Base-by-base conservation (phyloP, 371 early-diverging fungal species). In the Mucor piriformis region DNA sequence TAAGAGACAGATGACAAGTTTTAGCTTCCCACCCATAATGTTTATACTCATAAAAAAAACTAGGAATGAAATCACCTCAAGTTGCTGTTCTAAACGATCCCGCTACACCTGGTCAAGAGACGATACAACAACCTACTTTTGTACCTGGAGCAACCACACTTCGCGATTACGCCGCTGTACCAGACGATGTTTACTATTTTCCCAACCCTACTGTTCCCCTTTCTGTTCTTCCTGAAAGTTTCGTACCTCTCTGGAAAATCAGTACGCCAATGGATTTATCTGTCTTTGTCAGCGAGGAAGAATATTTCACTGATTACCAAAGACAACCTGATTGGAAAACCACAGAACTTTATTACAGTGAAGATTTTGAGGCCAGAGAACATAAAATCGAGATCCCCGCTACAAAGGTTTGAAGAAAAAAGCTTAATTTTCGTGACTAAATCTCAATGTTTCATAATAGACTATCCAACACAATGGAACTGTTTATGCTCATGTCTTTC, bases 401-500 rank as follows among this genome's bases (percentile, higher is more conserved):
- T 38, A 84, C 76, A 42, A 42, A 66, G 61, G 81, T 74, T 24
- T 12, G 21, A 10, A 24, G 24, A 46, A 7, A 18, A 8, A 12
- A 46, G 5, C 8, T 21, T 3, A 21, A 29, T 27, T 27, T 25
- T 3, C 8, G 3, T 49, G n/a, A 11, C 15, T 25, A 6, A 6
- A 21, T 46, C 2, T 6, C 18, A 46, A 11, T 21, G 59, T 27
- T n/a, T 37, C 40, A 54, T 42, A 54, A 66, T 64, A 85, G 84
- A 64, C 73, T 47, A 83, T 92, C 2, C 88, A 88, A 75, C 72
- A 89, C 55, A 95, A 95, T 63, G 94, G 92, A 20, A 85, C 91
- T 12, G 69, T 93, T 2, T 95, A 88, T 67, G 92, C 92, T 15
- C 95, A 95, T 67, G 76, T 91, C 32, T 92, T 84, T 77, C 64